Evolutionary conservation across 768 basidiomycete genomes (phyloP).

Genomic region (Naganishia friedmannii): DNA sequence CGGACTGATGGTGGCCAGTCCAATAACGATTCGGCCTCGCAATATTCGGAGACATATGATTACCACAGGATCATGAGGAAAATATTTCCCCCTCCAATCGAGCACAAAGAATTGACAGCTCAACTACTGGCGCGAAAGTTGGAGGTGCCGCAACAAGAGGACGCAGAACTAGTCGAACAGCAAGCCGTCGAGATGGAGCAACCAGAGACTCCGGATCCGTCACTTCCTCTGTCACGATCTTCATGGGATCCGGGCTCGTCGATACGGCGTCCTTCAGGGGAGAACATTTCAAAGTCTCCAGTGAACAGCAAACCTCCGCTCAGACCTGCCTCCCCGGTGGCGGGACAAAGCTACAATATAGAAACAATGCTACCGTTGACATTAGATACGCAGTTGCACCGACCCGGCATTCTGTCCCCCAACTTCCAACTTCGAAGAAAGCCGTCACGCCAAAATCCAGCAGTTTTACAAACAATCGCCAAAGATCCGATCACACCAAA

Average conservation of each 20-base stretch:
- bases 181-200: background rate
- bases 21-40: background rate
- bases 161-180: background rate
- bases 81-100: background rate
- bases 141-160: background rate
- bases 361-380: conserved; percentile 18
- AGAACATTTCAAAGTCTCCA: background rate
- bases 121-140: background rate
- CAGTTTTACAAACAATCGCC: background rate
- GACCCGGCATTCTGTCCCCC: conserved; percentile 18
- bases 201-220: background rate
- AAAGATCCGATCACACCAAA: background rate
- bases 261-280: background rate
- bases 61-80: background rate
- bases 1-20: background rate
- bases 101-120: background rate
- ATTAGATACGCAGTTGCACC: conserved; percentile 1
- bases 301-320: background rate
- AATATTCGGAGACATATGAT: background rate
- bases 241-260: background rate
- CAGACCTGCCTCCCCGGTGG: background rate
- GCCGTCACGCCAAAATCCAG: background rate
- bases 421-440: conserved; percentile 9
- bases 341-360: background rate
- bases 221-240: background rate